Conservation (phyloP, 1,284 basidiomycete species). For the Somion occarium region DNA sequence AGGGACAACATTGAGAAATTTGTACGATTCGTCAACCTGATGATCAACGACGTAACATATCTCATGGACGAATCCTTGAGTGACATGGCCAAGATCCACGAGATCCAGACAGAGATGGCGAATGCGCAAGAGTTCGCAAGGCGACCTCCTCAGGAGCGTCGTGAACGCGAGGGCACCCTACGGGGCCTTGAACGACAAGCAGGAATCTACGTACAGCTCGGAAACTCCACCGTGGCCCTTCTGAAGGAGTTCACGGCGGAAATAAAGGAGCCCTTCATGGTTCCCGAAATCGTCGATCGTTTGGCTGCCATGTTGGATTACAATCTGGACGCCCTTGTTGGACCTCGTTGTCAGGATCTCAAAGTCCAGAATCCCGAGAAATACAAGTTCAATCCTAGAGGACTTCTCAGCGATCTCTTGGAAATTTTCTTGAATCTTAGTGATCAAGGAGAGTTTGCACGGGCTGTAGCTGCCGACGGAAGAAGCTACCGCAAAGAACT, state of each 20-base stretch:
- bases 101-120: conserved; percentile 83
- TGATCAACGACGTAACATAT: conserved; percentile 99
- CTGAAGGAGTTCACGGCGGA: conserved; percentile 92
- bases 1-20: conserved; percentile 84
- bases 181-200: conserved; percentile 80
- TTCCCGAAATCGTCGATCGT: conserved; percentile 93
- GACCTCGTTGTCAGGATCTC: conserved; percentile 81
- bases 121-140: conserved; percentile 67
- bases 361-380: conserved; percentile 87
- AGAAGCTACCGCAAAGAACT: conserved; percentile 85
- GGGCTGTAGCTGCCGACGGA: conserved; percentile 89
- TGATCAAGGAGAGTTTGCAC: conserved; percentile 76
- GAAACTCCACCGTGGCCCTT: conserved; percentile 84
- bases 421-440: conserved; percentile 92
- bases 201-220: conserved; percentile 82
- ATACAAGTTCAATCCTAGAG: conserved; percentile 85
- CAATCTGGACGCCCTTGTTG: conserved; percentile 88
- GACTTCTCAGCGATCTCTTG: conserved; percentile 82
- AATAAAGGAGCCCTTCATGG: conserved; percentile 91
- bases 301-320: conserved; percentile 97
- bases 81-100: conserved; percentile 85
- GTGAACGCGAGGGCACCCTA: conserved; percentile 81
- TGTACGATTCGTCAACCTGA: conserved; percentile 92
- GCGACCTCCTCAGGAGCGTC: conserved; percentile 65
- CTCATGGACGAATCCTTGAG: conserved; percentile 95